phyloP scores from a whole-genome alignment of 768 basidiomycete genomes.

The Hypholoma sublateritium region DNA sequence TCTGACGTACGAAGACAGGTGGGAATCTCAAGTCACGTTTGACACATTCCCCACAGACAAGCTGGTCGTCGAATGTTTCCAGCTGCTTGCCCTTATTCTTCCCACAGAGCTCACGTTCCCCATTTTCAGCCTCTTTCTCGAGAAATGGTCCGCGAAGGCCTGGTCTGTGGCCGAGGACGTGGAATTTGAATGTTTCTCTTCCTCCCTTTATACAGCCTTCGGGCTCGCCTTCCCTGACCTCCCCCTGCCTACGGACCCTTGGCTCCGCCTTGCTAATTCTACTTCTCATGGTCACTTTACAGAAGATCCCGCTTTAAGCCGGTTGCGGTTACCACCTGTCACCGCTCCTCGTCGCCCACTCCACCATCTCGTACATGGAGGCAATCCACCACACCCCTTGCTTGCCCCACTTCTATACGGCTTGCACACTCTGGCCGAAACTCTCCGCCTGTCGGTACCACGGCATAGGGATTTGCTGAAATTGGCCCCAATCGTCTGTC shows the following conservation, averaged over 20 bases:
- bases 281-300: slow-evolving; percentile 46
- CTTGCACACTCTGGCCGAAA: slow-evolving; percentile 78
- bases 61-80: slow-evolving; percentile 59
- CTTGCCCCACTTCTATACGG: slow-evolving; percentile 66
- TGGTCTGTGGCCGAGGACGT: slow-evolving; percentile 43
- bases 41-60: slow-evolving; percentile 55
- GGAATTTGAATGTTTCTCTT: slow-evolving; percentile 58
- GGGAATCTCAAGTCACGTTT: slow-evolving; percentile 44
- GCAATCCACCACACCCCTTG: slow-evolving; percentile 37
- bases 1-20: slow-evolving; percentile 52
- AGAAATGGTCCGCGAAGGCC: slow-evolving; percentile 50
- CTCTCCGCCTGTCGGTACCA: slow-evolving; percentile 57
- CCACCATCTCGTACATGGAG: slow-evolving; percentile 19
- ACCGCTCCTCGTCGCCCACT: slow-evolving; percentile 18
- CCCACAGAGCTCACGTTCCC: slow-evolving; percentile 54
- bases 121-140: slow-evolving; percentile 56
- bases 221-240: slow-evolving; percentile 29
- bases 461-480: slow-evolving; percentile 53
- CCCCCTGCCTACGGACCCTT: slow-evolving; percentile 30
- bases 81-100: slow-evolving; percentile 61
- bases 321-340: slow-evolving; percentile 33
- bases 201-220: slow-evolving; percentile 51
- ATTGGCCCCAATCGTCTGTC: slow-evolving; percentile 64
- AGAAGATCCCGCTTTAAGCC: slow-evolving; percentile 59
- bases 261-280: slow-evolving; percentile 47